Evolutionary conservation across 2,329 filamentous ascomycete species (phyloP).

Genomic region (Pseudogymnoascus sp.): DNA sequence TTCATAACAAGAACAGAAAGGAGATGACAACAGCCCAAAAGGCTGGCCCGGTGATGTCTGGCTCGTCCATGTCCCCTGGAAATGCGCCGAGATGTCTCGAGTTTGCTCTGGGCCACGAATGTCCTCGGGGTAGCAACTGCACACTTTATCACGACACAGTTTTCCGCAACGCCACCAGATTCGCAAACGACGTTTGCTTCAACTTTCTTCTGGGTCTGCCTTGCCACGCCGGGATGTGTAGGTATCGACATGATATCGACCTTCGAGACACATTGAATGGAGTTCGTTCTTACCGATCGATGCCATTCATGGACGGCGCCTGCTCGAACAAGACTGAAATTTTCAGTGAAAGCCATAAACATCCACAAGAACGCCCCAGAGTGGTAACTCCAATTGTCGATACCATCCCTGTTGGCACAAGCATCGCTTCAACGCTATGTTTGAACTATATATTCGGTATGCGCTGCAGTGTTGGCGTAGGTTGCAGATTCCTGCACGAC

Average conservation of each 20-base stretch:
- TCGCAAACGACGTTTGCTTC: background rate
- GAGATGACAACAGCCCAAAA: background rate
- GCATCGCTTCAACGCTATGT: background rate
- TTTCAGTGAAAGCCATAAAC: background rate
- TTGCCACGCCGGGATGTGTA: background rate
- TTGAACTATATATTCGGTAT: background rate
- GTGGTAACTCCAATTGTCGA: background rate
- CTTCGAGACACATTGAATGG: background rate
- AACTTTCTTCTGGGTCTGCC: background rate
- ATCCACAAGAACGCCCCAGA: background rate
- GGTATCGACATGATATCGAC: background rate
- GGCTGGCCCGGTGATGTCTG: background rate
- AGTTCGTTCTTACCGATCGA: background rate
- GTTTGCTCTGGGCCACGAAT: background rate
- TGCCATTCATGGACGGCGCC: background rate
- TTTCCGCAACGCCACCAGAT: background rate
- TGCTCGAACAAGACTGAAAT: background rate
- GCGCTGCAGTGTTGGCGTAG: background rate
- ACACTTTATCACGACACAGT: background rate
- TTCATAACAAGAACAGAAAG: background rate
- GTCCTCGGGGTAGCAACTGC: background rate
- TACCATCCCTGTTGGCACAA: background rate
- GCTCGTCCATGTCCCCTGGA: too few species aligned
- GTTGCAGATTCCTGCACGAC: background rate
- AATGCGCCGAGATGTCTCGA: background rate